Evolutionary conservation across 1,284 basidiomycete species (phyloP), one percentile per base, ranked within the genome.

Genomic region (Cutaneotrichosporon dermatis): DNA sequence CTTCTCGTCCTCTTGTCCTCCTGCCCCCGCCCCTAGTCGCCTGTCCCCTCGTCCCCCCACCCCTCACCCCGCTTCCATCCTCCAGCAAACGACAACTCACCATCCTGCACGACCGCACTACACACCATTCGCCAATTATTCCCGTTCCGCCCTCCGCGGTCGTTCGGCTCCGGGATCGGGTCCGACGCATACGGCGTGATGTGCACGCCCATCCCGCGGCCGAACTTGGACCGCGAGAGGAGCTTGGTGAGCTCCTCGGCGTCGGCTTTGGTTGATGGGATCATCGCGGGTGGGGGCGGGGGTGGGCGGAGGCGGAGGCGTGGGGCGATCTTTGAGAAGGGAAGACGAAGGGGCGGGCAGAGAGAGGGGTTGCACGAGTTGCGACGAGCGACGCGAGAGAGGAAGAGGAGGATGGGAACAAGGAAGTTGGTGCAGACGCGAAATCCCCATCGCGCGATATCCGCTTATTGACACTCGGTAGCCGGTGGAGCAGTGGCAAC

Each of bases 121-220:
- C 48, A 60, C 10, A 61, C 62, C 6, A 41, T 36, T 16, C 55
- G 45, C 57, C 57, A 64, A 6, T 59, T 59, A 9, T 61, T 57
- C 8, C 43, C 59, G 15, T 51, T 52, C 2, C 57, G 57, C 8
- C 59, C 62, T 2, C 62, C 62, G 33, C 51, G 52, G 9, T 58
- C 55, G 44, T 64, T 64, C 37, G 50, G 34, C 2, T 49, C 41
- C 11, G 62, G 62, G n/a, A 61, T 36, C 4, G 57, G 57, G 48
- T 61, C 59, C 11, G 41, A 16, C 9, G 62, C 62, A 41, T 59
- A 64, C 39, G 57, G 57, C 35, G 43, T 54, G 48, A 64, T 56
- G n/a, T 61, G 40, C 8, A 33, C 25, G 25, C 15, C 41, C 40
- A 53, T 53, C 13, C 25, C 34, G 7, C 33, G 41, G 25, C 51